These are phyloP conservation scores for Globisporangium camurandrum DNA, from an alignment of 352 stramenopile species.

Conservation along the genomic window DNA sequence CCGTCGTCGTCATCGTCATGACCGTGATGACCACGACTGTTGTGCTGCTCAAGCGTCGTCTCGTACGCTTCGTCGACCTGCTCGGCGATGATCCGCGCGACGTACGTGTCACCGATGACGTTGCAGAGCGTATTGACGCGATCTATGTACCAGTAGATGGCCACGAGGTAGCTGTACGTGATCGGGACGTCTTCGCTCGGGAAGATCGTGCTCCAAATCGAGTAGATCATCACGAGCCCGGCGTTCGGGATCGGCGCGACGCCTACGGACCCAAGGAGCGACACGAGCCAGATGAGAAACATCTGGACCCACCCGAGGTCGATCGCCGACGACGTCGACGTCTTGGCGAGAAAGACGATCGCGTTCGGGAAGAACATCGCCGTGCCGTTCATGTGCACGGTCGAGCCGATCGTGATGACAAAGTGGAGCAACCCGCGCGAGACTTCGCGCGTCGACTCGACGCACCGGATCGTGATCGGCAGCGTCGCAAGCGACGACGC, in stretches of 20 bases:
- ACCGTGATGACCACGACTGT: neutral
- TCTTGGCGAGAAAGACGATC: conserved; percentile 60
- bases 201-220: conserved; percentile 68
- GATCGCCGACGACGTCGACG: conserved; percentile 21
- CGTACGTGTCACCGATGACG: conserved; percentile 56
- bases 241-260: conserved; percentile 61
- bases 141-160: conserved; percentile 66
- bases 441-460: conserved; percentile 51
- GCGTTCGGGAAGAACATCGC: conserved; percentile 66
- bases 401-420: conserved; percentile 63
- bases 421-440: conserved; percentile 51
- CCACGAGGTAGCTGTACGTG: conserved; percentile 68
- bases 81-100: conserved; percentile 71
- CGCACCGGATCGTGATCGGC: conserved; percentile 56
- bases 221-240: conserved; percentile 68
- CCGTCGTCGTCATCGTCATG: neutral
- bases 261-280: conserved; percentile 49
- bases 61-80: conserved; percentile 61
- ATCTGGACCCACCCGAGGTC: conserved; percentile 39
- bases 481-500: conserved; percentile 62
- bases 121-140: conserved; percentile 68
- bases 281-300: conserved; percentile 52
- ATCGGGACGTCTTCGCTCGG: conserved; percentile 36
- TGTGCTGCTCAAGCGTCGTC: conserved; percentile 6
- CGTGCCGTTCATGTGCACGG: conserved; percentile 71